phyloP scores from a whole-genome alignment of 2,329 filamentous ascomycete species.

The Fusarium zealandicum region DNA sequence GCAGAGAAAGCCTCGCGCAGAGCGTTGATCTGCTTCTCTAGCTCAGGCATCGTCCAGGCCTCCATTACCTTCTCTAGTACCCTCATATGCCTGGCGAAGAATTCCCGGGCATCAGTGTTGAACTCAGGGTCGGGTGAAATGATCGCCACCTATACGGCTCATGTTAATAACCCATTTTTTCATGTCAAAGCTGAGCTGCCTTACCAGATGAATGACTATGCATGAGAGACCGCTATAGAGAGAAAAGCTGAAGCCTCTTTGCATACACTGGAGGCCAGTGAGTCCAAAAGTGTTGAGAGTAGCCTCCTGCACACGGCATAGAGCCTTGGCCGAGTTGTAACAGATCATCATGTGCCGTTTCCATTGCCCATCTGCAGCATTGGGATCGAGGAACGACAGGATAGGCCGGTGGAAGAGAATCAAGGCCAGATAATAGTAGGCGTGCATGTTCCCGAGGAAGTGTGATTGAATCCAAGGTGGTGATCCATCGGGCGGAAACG shows the following conservation, averaged over 20 bases:
- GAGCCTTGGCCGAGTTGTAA: conserved; percentile 81
- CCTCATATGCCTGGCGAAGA: conserved; percentile 92
- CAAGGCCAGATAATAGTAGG: conserved; percentile 84
- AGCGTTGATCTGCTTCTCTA: conserved; percentile 88
- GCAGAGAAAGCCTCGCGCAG: conserved; percentile 91
- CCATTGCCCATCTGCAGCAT: conserved; percentile 75
- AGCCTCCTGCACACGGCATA: conserved; percentile 88
- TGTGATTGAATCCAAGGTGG: conserved; percentile 86
- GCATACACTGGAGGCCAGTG: conserved; percentile 86
- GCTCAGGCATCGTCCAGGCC: conserved; percentile 87
- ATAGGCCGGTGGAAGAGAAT: conserved; percentile 91
- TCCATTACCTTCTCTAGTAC: conserved; percentile 85
- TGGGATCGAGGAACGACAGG: conserved; percentile 78
- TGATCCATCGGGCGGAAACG: conserved; percentile 78
- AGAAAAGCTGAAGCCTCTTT: conserved; percentile 91
- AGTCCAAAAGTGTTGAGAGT: conserved; percentile 79
- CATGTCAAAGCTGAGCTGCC: conserved; percentile 41
- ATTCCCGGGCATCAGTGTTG: conserved; percentile 83
- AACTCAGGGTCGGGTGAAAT: conserved; percentile 92
- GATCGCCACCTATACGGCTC: conserved; percentile 74
- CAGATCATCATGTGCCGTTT: conserved; percentile 88
- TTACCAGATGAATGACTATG: conserved; percentile 89
- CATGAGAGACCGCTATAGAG: conserved; percentile 93
- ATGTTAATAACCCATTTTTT: conserved; percentile 9
- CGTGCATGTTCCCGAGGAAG: conserved; percentile 87